Evolutionary conservation across 768 basidiomycete genomes (phyloP).

Genomic region (Vishniacozyma victoriae): DNA sequence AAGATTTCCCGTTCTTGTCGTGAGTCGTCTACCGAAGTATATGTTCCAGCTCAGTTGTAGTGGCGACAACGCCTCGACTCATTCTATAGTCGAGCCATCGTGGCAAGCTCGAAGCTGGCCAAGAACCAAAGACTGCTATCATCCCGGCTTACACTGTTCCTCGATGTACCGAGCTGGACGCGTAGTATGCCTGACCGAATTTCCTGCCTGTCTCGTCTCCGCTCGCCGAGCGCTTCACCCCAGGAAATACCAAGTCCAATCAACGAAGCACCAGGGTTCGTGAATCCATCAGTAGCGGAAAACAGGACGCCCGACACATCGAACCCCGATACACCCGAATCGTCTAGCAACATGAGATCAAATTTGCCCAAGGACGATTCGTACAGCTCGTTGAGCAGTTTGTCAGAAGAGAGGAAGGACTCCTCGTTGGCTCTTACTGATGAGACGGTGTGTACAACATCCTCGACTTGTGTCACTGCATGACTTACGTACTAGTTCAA

Average conservation of each 20-base stretch:
- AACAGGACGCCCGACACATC: not conserved
- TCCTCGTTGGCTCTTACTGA: conserved; percentile 86
- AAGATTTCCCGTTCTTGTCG: conserved; percentile 80
- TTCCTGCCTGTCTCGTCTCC: conserved; percentile 21
- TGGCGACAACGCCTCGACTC: conserved; percentile 96
- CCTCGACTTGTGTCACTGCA: conserved; percentile 83
- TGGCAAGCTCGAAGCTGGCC: conserved; percentile 59
- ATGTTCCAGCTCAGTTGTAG: conserved; percentile 63
- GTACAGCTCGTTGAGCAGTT: conserved; percentile 76
- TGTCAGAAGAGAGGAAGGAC: conserved; percentile 66
- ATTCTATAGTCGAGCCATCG: conserved; percentile 81
- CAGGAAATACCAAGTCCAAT: conserved; percentile 30
- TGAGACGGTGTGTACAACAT: conserved; percentile 74
- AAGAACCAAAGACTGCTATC: conserved; percentile 56
- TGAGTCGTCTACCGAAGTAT: not conserved
- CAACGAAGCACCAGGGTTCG: conserved; percentile 38
- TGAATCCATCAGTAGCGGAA: not conserved
- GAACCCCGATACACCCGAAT: not conserved
- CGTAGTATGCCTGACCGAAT: conserved; percentile 21
- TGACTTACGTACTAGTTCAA: conserved; percentile 65
- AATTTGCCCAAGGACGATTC: conserved; percentile 67
- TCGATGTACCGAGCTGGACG: conserved; percentile 30
- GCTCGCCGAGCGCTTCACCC: conserved; percentile 20
- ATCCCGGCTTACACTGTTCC: conserved; percentile 17
- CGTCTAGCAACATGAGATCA: too few relatives aligned